Conservation (phyloP, 257 asterid species). For the Plantago major region DNA sequence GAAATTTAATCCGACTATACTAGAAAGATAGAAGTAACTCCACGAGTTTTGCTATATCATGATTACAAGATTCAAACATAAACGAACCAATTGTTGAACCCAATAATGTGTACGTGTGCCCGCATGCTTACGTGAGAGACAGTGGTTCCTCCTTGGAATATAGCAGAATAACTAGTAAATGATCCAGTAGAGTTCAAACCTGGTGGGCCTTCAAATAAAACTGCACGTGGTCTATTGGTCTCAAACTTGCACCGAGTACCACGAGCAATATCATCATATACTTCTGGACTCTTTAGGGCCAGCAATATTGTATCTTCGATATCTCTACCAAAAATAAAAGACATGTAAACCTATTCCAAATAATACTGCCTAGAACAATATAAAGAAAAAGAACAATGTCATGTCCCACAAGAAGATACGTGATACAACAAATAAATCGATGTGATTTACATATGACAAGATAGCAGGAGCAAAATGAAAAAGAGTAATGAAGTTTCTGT, state of each 20-base stretch:
- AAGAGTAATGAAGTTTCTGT: too few species aligned
- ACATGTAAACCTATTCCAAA: neutral
- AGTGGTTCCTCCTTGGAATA: too few species aligned
- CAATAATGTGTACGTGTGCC: too few species aligned
- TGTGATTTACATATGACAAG: too few species aligned
- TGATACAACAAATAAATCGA: too few species aligned
- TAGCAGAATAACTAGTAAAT: neutral
- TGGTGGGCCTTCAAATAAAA: slow-evolving; percentile 99
- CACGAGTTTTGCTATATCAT: too few species aligned
- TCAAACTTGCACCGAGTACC: slow-evolving; percentile 93
- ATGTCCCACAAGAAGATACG: neutral
- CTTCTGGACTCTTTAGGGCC: slow-evolving; percentile 89
- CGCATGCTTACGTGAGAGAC: too few species aligned
- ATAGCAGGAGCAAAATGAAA: too few species aligned
- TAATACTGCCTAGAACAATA: slow-evolving; percentile 12
- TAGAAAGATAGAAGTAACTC: too few species aligned
- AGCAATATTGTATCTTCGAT: slow-evolving; percentile 88
- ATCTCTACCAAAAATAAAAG: slow-evolving; percentile 42
- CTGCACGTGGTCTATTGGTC: slow-evolving; percentile 96
- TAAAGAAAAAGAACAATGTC: slow-evolving; percentile 15
- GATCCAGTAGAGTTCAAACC: slow-evolving; percentile 43
- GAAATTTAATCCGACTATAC: too few species aligned
- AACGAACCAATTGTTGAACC: too few species aligned
- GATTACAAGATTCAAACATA: too few species aligned
- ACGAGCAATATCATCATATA: slow-evolving; percentile 90